A percentile compares a stretch with the other conserved stretches of the same genome.
phyloP scores from a whole-genome alignment of 352 stramenopile species.

The Globisporangium solare region DNA sequence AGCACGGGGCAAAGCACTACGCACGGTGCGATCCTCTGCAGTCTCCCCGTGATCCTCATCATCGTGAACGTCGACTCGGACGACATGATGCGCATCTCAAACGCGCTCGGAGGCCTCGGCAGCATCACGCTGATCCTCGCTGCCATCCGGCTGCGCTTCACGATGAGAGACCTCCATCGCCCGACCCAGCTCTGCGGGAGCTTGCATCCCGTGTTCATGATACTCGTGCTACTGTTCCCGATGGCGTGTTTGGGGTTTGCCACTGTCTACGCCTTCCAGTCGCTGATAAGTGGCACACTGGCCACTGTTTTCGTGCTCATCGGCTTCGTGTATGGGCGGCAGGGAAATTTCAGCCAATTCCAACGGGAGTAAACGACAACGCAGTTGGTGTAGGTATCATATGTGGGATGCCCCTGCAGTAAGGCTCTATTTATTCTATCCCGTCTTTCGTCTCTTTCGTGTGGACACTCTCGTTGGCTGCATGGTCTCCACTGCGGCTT shows the following conservation, averaged over 20 bases:
- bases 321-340: conserved; percentile 42
- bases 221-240: conserved; percentile 30
- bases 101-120: conserved; percentile 40
- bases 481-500: conserved; percentile 11
- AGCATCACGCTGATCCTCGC: conserved; percentile 36
- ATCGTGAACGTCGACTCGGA: conserved; percentile 45
- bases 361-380: conserved; percentile 1
- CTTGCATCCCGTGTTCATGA: conserved; percentile 23
- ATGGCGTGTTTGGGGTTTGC: conserved; percentile 28
- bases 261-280: conserved; percentile 34
- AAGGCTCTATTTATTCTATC: conserved; percentile 6
- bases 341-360: conserved; percentile 47
- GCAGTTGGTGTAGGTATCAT: neutral
- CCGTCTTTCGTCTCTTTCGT: conserved; percentile 43
- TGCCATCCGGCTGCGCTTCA: conserved; percentile 35
- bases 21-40: conserved; percentile 48
- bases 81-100: conserved; percentile 52
- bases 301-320: conserved; percentile 43
- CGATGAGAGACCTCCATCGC: conserved; percentile 24
- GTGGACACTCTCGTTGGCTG: conserved; percentile 21
- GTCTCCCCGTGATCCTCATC: conserved; percentile 51
- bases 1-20: conserved; percentile 17
- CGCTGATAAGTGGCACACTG: conserved; percentile 35
- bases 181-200: conserved; percentile 42
- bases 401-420: too few relatives aligned